Conservation (phyloP, 176 grass and related monocot genomes). For the Cocos nucifera region DNA sequence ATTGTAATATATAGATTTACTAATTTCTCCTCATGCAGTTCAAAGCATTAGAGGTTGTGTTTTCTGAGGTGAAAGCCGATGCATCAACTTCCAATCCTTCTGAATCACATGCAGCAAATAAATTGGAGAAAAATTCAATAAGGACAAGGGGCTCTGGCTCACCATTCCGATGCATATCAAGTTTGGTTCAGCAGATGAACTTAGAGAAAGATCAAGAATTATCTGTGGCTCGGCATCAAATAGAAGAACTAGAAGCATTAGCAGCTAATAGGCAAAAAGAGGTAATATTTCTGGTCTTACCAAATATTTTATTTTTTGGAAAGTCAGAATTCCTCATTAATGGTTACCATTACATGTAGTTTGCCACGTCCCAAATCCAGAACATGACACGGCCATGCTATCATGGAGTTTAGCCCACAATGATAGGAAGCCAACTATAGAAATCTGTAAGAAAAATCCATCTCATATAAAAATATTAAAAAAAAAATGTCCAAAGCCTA, state of each 20-base stretch:
- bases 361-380: too few relatives aligned
- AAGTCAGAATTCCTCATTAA: too few relatives aligned
- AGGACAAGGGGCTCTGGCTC: constrained; percentile 52
- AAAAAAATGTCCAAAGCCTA: too few relatives aligned
- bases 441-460: too few relatives aligned
- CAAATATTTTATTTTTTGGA: too few relatives aligned
- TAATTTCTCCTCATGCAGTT: constrained; percentile 40
- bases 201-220: constrained; percentile 82
- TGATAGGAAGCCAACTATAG: too few relatives aligned
- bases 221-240: constrained; percentile 33
- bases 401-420: too few relatives aligned
- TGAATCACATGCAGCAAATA: constrained; percentile 29
- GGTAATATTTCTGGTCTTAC: constrained; percentile 17
- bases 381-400: too few relatives aligned
- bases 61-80: constrained; percentile 32
- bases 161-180: constrained; percentile 80
- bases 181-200: constrained; percentile 64
- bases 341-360: too few relatives aligned
- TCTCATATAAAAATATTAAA: too few relatives aligned
- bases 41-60: constrained; percentile 51
- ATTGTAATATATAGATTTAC: constrained; percentile 7
- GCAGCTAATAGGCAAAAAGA: constrained; percentile 69
- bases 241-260: constrained; percentile 74
- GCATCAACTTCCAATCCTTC: constrained; percentile 24
- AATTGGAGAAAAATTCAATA: constrained; percentile 43